Percentiles rank a stretch among this genome's conserved stretches.
phyloP scores from a whole-genome alignment of 192 early-diverging fungal genomes.

The Rhizoclosmatium sp. region DNA sequence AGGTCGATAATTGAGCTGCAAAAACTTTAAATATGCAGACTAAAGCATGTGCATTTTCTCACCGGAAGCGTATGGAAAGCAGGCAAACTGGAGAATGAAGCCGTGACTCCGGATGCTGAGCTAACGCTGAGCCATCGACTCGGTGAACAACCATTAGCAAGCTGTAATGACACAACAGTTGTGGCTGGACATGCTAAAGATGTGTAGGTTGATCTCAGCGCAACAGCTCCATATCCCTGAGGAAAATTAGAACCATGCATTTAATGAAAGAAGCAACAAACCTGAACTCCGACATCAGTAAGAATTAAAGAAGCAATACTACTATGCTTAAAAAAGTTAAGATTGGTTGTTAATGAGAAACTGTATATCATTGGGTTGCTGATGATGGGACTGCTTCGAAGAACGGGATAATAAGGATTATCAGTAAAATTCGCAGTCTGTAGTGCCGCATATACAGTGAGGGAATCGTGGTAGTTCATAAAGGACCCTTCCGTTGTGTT shows the following conservation, averaged over 20 bases:
- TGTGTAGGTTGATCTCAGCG: neutral
- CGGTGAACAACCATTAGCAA: constrained; percentile 31
- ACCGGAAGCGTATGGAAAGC: too few species aligned
- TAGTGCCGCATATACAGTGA: neutral
- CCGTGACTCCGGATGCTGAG: neutral
- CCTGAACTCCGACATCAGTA: constrained; percentile 2
- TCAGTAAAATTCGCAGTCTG: neutral
- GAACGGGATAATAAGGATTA: constrained; percentile 24
- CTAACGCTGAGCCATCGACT: neutral
- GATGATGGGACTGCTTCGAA: neutral
- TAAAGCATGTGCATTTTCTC: too few species aligned
- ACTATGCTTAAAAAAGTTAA: neutral
- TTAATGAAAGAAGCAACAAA: neutral
- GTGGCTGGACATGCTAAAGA: constrained; percentile 8
- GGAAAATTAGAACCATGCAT: neutral
- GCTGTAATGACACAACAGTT: too few species aligned
- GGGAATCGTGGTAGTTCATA: neutral
- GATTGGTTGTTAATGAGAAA: neutral
- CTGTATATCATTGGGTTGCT: constrained; percentile 16
- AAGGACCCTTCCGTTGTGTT: neutral
- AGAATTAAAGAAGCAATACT: neutral
- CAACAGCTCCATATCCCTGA: constrained; percentile 4
- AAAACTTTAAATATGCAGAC: too few species aligned
- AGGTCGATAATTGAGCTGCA: constrained; percentile 43
- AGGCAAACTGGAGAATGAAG: constrained; percentile 7